Evolutionary conservation across 2,329 filamentous ascomycete genomes (phyloP), one percentile per base, ranked within the genome.

Genomic region (Gnomoniopsis smithogilvyi): DNA sequence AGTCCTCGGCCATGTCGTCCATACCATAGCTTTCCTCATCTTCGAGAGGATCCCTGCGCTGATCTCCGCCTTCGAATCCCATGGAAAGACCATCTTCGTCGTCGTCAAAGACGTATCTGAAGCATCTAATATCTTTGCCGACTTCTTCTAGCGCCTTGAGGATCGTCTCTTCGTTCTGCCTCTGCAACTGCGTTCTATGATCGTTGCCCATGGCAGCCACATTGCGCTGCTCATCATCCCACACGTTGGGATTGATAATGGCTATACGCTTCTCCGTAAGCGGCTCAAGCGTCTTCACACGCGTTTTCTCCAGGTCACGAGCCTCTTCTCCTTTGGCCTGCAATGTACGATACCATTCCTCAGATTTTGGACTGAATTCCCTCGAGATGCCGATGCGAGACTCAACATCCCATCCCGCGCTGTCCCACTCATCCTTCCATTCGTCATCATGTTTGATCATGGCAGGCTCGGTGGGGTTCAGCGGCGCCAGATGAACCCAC

Each of bases 161-260:
- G 12, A 57, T 33, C 15, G 49, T 38, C 4, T 49, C 17, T 41
- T 62, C 60, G 11, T 51, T 57, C 3, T 47, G 15, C 19, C 14
- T 48, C 30, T 60, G 60, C 34, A 62, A 14, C 21, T 46, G 34
- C n/a, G 41, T 53, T 36, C 46, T 47, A 17, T 34, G 10, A 2
- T 54, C 14, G 11, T 24, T 30, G 1, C 3, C 48, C 2, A 15
- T n/a, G 8, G 17, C 15, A 11, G 11, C 12, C 3, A 15, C 15
- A 17, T 30, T 24, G 4, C 11, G 19, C 14, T 2, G 2, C 3
- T 19, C 15, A 15, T 48, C 56, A 24, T 33, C 53, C 60, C 60
- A 62, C 6, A 62, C 14, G 21, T 38, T 38, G 1, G 60, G 57
- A n/a, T 62, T 49, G 19, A 62, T 41, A 2, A 62, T 57, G 3